phyloP scores from a whole-genome alignment of 2,329 filamentous ascomycete species.

The Cercospora citrullina region DNA sequence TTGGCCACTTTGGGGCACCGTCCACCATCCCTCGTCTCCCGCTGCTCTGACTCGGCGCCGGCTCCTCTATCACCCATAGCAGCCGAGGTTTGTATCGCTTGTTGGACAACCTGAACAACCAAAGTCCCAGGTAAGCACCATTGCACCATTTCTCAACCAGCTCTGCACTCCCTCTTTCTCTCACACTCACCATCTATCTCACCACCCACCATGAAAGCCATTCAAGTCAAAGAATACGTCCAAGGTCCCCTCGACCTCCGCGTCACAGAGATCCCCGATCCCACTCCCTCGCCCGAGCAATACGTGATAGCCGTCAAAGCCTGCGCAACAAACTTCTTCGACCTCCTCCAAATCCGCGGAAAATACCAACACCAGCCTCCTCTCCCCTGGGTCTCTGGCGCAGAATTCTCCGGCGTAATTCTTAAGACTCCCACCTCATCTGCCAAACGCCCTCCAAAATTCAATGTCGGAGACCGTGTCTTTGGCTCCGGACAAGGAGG shows the following conservation, averaged over 20 bases:
- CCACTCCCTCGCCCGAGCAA: slow-evolving; percentile 67
- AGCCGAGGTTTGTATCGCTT: slow-evolving; percentile 1
- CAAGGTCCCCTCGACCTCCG: slow-evolving; percentile 77
- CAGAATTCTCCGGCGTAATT: slow-evolving; percentile 82
- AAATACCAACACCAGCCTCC: slow-evolving; percentile 93
- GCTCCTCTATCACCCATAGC: no score
- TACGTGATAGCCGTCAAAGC: slow-evolving; percentile 88
- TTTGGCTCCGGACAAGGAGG: slow-evolving; percentile 86
- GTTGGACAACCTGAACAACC: not conserved
- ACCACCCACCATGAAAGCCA: slow-evolving; percentile 65
- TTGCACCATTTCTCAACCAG: not conserved
- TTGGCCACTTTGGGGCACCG: no score
- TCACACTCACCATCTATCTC: not conserved
- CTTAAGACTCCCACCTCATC: slow-evolving; percentile 60
- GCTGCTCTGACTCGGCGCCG: no score
- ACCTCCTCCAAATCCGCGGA: slow-evolving; percentile 89
- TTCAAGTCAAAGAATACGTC: slow-evolving; percentile 36
- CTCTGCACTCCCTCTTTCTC: not conserved
- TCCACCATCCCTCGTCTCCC: no score
- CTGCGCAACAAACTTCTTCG: slow-evolving; percentile 93
- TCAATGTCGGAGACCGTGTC: slow-evolving; percentile 75
- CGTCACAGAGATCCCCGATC: slow-evolving; percentile 73
- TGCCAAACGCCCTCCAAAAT: slow-evolving; percentile 53
- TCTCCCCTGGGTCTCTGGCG: slow-evolving; percentile 83
- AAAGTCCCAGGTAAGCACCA: slow-evolving; percentile 16